Evolutionary conservation across 2,329 filamentous ascomycete genomes (phyloP), one percentile per base, ranked within the genome.

Genomic region (Cladorrhinum sp.): DNA sequence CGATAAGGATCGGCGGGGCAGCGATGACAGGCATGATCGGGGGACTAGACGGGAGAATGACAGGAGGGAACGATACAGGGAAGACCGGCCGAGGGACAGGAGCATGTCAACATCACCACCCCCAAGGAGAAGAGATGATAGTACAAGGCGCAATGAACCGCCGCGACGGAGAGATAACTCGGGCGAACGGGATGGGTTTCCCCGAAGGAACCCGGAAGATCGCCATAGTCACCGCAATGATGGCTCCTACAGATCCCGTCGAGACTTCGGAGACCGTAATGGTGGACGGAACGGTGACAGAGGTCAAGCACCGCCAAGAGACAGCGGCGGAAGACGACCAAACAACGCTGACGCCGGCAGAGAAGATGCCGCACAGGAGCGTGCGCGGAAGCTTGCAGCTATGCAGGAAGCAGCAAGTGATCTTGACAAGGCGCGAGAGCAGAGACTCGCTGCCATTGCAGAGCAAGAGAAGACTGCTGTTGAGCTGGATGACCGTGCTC

Each of bases 331-430:
- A 20, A 58, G 69, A 23, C 64, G 64, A 21, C 59, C 61, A 7
- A 48, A 67, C 5, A 58, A 65, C 23, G 64, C 20, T 2, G 48
- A 59, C 57, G 30, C 64, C 58, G 28, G 70, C 69, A 10, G 68
- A 68, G 8, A 63, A 67, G 48, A 75, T 3, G 73, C 72, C 6
- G 82, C 82, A 20, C 82, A 84, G 21, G 86, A 89, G 64, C 80
- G 81, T n/a, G 85, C 86, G 12, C 81, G 82, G 23, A 90, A 86
- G 71, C 75, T 92, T 18, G 88, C 86, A 16, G 87, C 86, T 8
- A 92, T 92, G 89, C 88, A 90, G 72, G 82, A 82, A 18, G 87
- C 86, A 26, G 89, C 89, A 3, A 81, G 80, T 1, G 84, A 88
- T 10, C 78, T 96, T 53, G 90, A 94, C 67, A 71, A 79, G n/a